These are phyloP conservation scores for Mrakia frigida DNA, from an alignment of 768 basidiomycete genomes.

Conservation along the genomic window DNA sequence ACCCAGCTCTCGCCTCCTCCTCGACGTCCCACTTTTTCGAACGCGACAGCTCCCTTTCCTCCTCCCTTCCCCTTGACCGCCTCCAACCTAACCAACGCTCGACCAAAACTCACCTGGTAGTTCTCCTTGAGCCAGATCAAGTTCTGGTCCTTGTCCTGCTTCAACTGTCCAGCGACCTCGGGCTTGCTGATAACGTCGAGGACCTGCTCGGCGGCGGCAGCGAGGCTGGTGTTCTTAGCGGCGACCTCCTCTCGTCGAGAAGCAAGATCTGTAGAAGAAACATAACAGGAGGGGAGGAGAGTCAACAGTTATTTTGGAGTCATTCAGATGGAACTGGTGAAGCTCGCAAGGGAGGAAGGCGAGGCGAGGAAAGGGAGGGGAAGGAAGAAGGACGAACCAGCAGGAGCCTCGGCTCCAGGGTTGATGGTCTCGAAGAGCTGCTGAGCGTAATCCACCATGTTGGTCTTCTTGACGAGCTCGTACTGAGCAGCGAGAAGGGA, in stretches of 20 bases:
- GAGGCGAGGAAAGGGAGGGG: not conserved
- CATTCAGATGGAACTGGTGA: not conserved
- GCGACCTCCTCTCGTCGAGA: conserved; percentile 75
- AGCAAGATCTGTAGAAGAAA: conserved; percentile 63
- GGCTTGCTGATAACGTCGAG: conserved; percentile 95
- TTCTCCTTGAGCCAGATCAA: conserved; percentile 88
- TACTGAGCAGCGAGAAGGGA: conserved; percentile 87
- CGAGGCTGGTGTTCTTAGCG: conserved; percentile 72
- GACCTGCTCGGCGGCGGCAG: conserved; percentile 86
- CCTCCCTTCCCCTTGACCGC: not conserved
- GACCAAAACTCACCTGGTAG: conserved; percentile 60
- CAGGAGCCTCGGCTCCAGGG: conserved; percentile 63
- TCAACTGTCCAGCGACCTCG: conserved; percentile 85
- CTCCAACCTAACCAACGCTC: not conserved
- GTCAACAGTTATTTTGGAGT: not conserved
- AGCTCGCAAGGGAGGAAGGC: no score
- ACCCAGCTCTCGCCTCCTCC: no score
- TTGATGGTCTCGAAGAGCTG: conserved; percentile 72
- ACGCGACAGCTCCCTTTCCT: not conserved
- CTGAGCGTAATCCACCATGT: conserved; percentile 94
- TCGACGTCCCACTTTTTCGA: no score
- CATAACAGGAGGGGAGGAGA: not conserved
- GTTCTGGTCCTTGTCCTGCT: conserved; percentile 97
- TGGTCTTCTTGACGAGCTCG: conserved; percentile 94
- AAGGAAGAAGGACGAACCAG: conserved; percentile 51